Conservation (phyloP, 2,329 filamentous ascomycete species). For the Aspergillus sp. region DNA sequence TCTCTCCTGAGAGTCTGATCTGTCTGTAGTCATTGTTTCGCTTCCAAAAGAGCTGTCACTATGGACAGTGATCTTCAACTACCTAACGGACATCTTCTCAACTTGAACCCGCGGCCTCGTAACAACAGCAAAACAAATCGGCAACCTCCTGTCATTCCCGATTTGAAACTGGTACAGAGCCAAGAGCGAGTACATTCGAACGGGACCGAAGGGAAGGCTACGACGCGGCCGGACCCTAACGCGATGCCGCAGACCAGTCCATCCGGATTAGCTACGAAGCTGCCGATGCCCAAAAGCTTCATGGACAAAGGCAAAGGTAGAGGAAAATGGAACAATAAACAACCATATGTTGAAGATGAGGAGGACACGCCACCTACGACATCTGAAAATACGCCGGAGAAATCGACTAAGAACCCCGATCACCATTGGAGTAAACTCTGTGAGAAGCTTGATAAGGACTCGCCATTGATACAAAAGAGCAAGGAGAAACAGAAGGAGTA, state of each 20-base stretch:
- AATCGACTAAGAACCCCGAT: conserved; percentile 16
- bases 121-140: not conserved
- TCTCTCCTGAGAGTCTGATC: too few relatives aligned
- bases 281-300: conserved; percentile 20
- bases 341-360: conserved; percentile 3
- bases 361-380: conserved; percentile 3
- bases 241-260: not conserved
- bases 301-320: conserved; percentile 12
- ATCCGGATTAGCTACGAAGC: conserved; percentile 18
- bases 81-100: conserved; percentile 24
- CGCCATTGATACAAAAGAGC: conserved; percentile 10
- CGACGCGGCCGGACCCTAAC: not conserved
- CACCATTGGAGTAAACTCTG: conserved; percentile 23
- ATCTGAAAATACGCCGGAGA: conserved; percentile 8
- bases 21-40: too few relatives aligned
- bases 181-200: not conserved
- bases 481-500: conserved; percentile 16
- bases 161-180: not conserved
- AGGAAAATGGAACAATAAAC: conserved; percentile 6
- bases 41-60: not conserved
- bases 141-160: not conserved
- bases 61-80: conserved; percentile 24
- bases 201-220: not conserved
- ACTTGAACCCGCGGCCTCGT: conserved; percentile 20
- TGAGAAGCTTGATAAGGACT: conserved; percentile 21